Percentiles rank a stretch among this genome's conserved stretches.
These are phyloP conservation scores for Clavispora asparagi DNA, from an alignment of 805 yeast species.

Conservation along the genomic window DNA sequence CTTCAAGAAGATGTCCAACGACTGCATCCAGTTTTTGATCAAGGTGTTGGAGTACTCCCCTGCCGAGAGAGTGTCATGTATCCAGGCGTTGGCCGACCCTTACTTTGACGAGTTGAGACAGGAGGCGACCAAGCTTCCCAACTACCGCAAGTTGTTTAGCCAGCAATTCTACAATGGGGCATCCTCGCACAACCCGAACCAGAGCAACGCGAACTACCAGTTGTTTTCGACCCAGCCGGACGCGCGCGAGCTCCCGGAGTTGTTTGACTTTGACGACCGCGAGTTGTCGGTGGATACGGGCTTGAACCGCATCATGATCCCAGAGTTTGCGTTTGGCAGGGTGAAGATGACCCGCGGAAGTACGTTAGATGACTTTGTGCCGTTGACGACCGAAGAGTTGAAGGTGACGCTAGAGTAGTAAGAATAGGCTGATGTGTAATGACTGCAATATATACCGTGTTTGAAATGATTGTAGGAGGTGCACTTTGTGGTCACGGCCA, in stretches of 20 bases:
- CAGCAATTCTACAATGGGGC: slow-evolving; percentile 30
- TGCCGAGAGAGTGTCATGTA: slow-evolving; percentile 53
- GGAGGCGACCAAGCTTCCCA: slow-evolving; percentile 34
- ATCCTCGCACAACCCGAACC: slow-evolving; percentile 18
- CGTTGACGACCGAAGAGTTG: slow-evolving; percentile 24
- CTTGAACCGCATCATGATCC: slow-evolving; percentile 37
- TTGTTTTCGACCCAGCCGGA: slow-evolving; percentile 36
- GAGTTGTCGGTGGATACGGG: slow-evolving; percentile 45
- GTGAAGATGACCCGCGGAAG: slow-evolving; percentile 22
- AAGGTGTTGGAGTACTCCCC: slow-evolving; percentile 67
- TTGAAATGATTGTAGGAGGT: neutral
- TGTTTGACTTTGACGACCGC: slow-evolving; percentile 48
- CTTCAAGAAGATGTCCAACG: slow-evolving; percentile 50
- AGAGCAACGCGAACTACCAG: slow-evolving; percentile 40
- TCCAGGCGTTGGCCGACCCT: slow-evolving; percentile 45
- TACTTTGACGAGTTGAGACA: slow-evolving; percentile 53
- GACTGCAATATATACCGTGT: neutral
- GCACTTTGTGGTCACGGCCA: no score
- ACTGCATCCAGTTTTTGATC: slow-evolving; percentile 53
- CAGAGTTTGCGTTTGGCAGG: slow-evolving; percentile 30
- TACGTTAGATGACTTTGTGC: slow-evolving; percentile 32
- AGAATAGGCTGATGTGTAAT: neutral
- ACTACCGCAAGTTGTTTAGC: slow-evolving; percentile 38
- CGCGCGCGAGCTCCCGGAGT: slow-evolving; percentile 40
- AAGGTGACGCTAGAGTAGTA: slow-evolving; percentile 29